Conservation (phyloP, 2,329 filamentous ascomycete species). For the Zasmidium angulare region DNA sequence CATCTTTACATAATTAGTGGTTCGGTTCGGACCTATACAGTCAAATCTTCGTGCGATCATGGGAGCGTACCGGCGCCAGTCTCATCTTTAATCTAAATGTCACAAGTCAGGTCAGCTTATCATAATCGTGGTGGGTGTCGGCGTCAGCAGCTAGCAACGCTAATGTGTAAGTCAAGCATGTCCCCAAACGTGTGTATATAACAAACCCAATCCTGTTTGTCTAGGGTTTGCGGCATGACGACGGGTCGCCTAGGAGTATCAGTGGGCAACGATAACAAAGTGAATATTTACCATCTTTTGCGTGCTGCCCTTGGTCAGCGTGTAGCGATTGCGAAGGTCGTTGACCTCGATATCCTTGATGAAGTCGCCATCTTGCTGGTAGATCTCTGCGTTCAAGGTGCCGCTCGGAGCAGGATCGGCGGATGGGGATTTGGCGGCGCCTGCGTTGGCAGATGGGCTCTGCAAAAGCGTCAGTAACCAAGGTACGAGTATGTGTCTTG, state of each 20-base stretch:
- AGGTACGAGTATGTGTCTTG: background rate
- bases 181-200: conserved; percentile 33
- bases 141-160: conserved; percentile 31
- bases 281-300: conserved; percentile 98
- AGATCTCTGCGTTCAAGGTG: conserved; percentile 81
- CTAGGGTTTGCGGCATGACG: conserved; percentile 2
- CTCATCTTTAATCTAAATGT: conserved; percentile 98
- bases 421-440: conserved; percentile 55
- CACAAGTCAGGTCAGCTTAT: conserved; percentile 86
- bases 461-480: conserved; percentile 8
- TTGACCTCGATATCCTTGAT: conserved; percentile 99
- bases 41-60: conserved; percentile 45
- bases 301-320: conserved; percentile 92
- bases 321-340: conserved; percentile 92
- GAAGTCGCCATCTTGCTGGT: conserved; percentile 93
- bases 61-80: conserved; percentile 97
- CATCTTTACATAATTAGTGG: conserved; percentile 78
- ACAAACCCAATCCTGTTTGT: conserved; percentile 31
- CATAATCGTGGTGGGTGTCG: conserved; percentile 65
- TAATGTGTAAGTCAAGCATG: conserved; percentile 49
- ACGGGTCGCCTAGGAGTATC: conserved; percentile 52
- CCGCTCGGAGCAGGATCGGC: conserved; percentile 46
- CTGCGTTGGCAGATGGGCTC: conserved; percentile 45
- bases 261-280: conserved; percentile 56
- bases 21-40: conserved; percentile 48